Percentiles rank a stretch among this genome's conserved stretches.
Evolutionary conservation across 1,284 basidiomycete genomes (phyloP).

Genomic region (Fistulinella cinereoalba): DNA sequence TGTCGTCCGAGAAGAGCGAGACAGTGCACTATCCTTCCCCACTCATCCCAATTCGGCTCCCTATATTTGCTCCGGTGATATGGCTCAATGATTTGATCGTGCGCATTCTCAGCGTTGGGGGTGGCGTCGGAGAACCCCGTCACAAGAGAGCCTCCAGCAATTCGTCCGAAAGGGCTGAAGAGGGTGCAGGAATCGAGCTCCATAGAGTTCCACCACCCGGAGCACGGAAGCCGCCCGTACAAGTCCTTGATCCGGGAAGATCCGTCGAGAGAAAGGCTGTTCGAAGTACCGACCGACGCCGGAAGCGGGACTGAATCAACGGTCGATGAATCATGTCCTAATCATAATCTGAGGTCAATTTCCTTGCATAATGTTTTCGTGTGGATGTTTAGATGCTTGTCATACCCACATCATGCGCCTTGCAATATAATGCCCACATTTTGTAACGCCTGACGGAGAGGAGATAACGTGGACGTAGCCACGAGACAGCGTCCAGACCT

Average conservation of each 20-base stretch:
- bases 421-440: conserved; percentile 4
- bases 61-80: conserved; percentile 68
- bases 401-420: conserved; percentile 17
- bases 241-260: conserved; percentile 1
- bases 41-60: conserved; percentile 73
- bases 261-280: conserved; percentile 21
- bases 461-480: too few species aligned
- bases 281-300: conserved; percentile 35
- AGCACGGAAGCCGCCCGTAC: conserved; percentile 11
- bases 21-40: conserved; percentile 63
- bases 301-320: conserved; percentile 39
- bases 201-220: conserved; percentile 11
- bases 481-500: conserved; percentile 11
- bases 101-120: conserved; percentile 56
- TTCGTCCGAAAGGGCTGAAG: conserved; percentile 50
- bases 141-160: conserved; percentile 39
- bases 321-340: conserved; percentile 5
- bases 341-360: conserved; percentile 7
- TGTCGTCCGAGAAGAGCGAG: conserved; percentile 37
- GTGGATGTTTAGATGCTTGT: conserved; percentile 3
- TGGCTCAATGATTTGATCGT: conserved; percentile 73
- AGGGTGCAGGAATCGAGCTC: conserved; percentile 41
- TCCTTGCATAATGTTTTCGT: conserved; percentile 10
- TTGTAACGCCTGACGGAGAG: not conserved
- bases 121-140: conserved; percentile 28